Conservation (phyloP, 2,329 filamentous ascomycete species). For the Didymellaceae sp. region DNA sequence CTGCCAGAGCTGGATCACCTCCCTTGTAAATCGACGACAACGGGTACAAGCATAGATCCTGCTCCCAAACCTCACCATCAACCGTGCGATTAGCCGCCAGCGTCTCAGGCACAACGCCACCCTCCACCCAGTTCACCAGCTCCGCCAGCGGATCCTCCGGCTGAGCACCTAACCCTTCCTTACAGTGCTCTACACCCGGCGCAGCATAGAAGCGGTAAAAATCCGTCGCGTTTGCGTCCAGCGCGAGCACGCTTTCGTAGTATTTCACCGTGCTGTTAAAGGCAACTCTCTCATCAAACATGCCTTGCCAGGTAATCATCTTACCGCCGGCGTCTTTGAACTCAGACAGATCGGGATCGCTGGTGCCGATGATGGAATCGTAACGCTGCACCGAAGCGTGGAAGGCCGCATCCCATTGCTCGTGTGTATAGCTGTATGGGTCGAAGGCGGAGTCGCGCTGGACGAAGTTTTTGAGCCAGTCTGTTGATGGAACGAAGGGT, state of each 20-base stretch:
- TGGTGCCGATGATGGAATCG: conserved; percentile 21
- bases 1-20: conserved; percentile 9
- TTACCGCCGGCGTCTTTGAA: conserved; percentile 31
- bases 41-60: conserved; percentile 24
- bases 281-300: conserved; percentile 20
- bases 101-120: conserved; percentile 21
- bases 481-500: background rate
- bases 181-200: conserved; percentile 30
- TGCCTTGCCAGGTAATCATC: conserved; percentile 34
- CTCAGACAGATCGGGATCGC: conserved; percentile 24
- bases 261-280: conserved; percentile 20
- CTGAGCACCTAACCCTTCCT: conserved; percentile 18
- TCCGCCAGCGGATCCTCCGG: conserved; percentile 41
- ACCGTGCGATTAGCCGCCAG: conserved; percentile 17
- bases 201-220: conserved; percentile 32
- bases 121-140: conserved; percentile 34
- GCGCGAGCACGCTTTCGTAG: conserved; percentile 19
- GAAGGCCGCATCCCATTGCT: conserved; percentile 11
- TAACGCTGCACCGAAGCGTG: conserved; percentile 18
- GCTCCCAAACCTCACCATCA: conserved; percentile 8
- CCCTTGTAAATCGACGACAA: conserved; percentile 17
- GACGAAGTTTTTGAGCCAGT: conserved; percentile 24
- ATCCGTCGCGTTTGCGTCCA: conserved; percentile 21
- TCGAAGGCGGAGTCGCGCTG: conserved; percentile 20
- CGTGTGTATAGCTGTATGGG: background rate